Base-by-base conservation (phyloP, 1,284 basidiomycete species). In the Albatrellus sp. region DNA sequence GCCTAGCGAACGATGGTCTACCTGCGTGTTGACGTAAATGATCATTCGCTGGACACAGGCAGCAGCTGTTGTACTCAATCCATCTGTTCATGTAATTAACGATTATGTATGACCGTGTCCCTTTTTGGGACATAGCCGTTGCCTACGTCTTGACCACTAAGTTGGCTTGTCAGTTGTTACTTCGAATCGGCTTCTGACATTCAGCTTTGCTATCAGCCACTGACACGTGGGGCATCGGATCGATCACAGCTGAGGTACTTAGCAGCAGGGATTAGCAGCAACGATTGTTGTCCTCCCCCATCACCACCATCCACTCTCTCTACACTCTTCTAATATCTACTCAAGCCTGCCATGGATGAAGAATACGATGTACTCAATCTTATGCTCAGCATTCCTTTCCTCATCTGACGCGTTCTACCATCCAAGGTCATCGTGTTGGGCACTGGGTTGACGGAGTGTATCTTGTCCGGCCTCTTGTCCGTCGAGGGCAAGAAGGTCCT, bases 401-500 rank as follows among this genome's bases (percentile, higher is more conserved):
- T 39, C 34, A 30, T 42, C 31, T 43, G 44, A 38, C 46, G 20
- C 46, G n/a, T 46, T 24, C 19, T 38, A 42, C 52, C 11, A 12
- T 30, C 48, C 28, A 40, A 93, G 90, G 89, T 92, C 61, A 77
- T 94, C 61, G 90, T 94, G 57, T 77, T 94, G 50, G 94, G 94
- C 54, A 98, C 94, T 50, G 94, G 94, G 53, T 70, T 98, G 61
- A 96, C 94, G 45, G 96, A 99, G 67, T 98, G 96, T 69, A 93
- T 98, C 61, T 80, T 99, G 51, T 97, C 92, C 13, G 92, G 90
- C 52, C 72, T 93, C 61, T 76, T 99, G 55, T 98, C 94, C 28
- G 94, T 98, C 48, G 94, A 98, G 60, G 94, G 94, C 56, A 97
- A 98, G 76, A 99, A 98, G 73, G 96, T 99, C 54, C 80, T 99